Base-by-base conservation (phyloP, 2,329 filamentous ascomycete species). In the Dactylonectria macrodidyma region DNA sequence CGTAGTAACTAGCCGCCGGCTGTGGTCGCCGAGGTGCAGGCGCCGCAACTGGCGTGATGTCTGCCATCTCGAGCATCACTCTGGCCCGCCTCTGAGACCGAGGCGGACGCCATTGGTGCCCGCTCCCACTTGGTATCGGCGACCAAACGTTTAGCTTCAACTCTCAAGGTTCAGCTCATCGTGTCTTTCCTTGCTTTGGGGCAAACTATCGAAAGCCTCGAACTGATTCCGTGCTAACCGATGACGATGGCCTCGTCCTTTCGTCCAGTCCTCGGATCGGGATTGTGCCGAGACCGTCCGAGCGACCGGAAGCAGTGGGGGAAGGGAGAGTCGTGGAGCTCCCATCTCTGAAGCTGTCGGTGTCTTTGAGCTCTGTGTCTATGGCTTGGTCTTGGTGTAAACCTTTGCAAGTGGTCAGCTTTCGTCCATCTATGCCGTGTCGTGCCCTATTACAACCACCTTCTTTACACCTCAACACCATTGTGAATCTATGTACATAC, bases 21-120 rank as follows among this genome's bases (percentile, higher is more conserved):
- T n/a, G 7, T 24, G 55, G 19, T 46, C n/a, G 55, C 9, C n/a
- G 55, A 46, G 48, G 48, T 33, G 24, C 26, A 38, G 52, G 47
- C 44, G 36, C 50, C 38, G 10, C 24, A 36, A 36, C 12, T 34
- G 50, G 73, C 52, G 51, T 60, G 50, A 62, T 41, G 24, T 36
- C 41, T 54, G 52, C 68, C 56, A 56, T 59, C 60, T 61, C 5
- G 52, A 66, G 62, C 54, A 61, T 68, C 63, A 59, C 50, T 58
- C 64, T 19, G 56, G 19, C 19, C 19, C 19, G 19, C 19, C 19
- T 19, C 19, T 19, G 19, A 19, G 7, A 30, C 22, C 26, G 14
- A n/a, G 14, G 19, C n/a, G 5, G 6, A 44, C 26, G 22, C 65
- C 51, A 75, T 75, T 75, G 73, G 73, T 75, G 73, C 73, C 73